phyloP scores from a whole-genome alignment of 2,329 filamentous ascomycete species.

The Aspergillus brunneoviolaceus region DNA sequence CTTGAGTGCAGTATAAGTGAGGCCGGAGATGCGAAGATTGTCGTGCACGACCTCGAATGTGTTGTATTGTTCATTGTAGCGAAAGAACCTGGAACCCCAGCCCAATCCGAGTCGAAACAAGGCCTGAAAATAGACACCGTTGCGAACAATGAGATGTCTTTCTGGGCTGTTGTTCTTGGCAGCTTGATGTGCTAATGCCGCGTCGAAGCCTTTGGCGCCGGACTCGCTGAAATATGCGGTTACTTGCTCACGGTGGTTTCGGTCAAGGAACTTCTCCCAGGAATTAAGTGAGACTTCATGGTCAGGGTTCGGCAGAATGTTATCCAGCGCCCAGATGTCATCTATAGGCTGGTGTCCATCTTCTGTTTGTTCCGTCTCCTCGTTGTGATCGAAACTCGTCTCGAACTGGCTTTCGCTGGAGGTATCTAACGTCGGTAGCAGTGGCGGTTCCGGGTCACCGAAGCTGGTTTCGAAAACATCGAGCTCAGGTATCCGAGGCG shows the following conservation, averaged over 20 bases:
- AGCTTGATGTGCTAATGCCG: constrained; percentile 32
- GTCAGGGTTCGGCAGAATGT: constrained; percentile 16
- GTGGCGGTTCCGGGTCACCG: constrained; percentile 19
- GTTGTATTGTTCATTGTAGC: constrained; percentile 36
- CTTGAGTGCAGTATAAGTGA: constrained; percentile 47
- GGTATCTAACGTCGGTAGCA: constrained; percentile 21
- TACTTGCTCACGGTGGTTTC: constrained; percentile 29
- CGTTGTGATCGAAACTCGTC: constrained; percentile 19
- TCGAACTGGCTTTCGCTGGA: constrained; percentile 24
- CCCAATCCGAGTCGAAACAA: constrained; percentile 44
- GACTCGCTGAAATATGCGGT: constrained; percentile 48
- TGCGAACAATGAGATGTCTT: constrained; percentile 33
- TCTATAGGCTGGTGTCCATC: constrained; percentile 13
- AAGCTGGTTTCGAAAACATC: constrained; percentile 33
- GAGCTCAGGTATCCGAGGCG: constrained; percentile 31
- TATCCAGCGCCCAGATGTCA: constrained; percentile 36
- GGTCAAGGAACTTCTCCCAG: constrained; percentile 45
- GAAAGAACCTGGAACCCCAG: constrained; percentile 46
- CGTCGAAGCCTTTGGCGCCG: constrained; percentile 41
- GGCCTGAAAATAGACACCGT: constrained; percentile 41
- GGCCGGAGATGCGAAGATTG: constrained; percentile 51
- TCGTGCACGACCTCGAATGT: constrained; percentile 44
- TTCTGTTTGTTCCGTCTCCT: constrained; percentile 20
- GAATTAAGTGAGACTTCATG: constrained; percentile 29
- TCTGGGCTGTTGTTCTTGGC: constrained; percentile 21